These are phyloP conservation scores for Macroventuria anomochaeta DNA, from an alignment of 2,329 filamentous ascomycete genomes.

Conservation along the genomic window DNA sequence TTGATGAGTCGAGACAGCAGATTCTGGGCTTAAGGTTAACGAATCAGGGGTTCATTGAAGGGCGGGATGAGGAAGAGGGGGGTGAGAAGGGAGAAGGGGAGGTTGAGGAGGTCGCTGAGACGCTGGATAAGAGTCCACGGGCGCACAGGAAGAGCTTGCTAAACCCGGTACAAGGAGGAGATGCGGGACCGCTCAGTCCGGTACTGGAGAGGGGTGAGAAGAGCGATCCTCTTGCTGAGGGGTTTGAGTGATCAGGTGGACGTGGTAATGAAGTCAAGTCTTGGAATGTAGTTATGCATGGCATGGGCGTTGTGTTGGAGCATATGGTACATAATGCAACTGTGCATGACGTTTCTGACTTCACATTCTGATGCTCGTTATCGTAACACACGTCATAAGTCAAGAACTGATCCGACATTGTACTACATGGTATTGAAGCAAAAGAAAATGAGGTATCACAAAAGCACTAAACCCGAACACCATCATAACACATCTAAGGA, in stretches of 20 bases:
- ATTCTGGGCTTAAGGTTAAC: conserved; percentile 54
- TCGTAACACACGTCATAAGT: too few relatives aligned
- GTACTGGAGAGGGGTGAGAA: conserved; percentile 36
- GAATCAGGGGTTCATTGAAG: conserved; percentile 47
- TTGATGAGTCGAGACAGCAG: conserved; percentile 71
- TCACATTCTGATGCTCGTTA: too few relatives aligned
- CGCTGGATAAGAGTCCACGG: conserved; percentile 43
- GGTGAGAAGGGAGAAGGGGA: conserved; percentile 26
- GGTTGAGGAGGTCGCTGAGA: conserved; percentile 48
- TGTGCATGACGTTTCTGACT: background rate
- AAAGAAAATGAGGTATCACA: conserved; percentile 15
- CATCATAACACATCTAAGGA: conserved; percentile 11
- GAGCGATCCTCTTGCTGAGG: conserved; percentile 35
- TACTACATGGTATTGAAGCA: background rate
- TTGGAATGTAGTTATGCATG: conserved; percentile 2
- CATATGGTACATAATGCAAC: background rate
- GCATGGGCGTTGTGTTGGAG: conserved; percentile 8
- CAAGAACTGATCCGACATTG: background rate
- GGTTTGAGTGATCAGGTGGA: conserved; percentile 35
- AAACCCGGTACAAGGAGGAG: conserved; percentile 32
- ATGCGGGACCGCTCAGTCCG: conserved; percentile 41
- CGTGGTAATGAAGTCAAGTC: conserved; percentile 5
- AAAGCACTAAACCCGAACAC: conserved; percentile 11
- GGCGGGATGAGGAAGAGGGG: conserved; percentile 42
- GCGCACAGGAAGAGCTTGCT: conserved; percentile 54